phyloP scores from a whole-genome alignment of 352 stramenopile species.

The Bremia lactucae region DNA sequence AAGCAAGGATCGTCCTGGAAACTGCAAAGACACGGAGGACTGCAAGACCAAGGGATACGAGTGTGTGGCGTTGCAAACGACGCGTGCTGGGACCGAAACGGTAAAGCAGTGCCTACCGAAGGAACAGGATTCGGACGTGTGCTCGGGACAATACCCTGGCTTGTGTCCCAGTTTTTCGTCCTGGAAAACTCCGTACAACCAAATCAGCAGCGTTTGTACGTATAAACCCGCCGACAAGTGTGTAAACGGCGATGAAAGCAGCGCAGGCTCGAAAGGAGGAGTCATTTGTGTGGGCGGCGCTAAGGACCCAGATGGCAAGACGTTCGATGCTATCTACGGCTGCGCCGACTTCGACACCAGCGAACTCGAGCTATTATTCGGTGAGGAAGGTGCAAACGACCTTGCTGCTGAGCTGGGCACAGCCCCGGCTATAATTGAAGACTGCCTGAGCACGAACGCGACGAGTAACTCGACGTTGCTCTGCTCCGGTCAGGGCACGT shows the following conservation, averaged over 20 bases:
- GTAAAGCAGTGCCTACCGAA: constrained; percentile 71
- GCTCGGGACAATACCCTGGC: constrained; percentile 48
- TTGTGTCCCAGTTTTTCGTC: constrained; percentile 64
- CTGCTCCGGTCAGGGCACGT: constrained; percentile 59
- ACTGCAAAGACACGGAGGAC: constrained; percentile 52
- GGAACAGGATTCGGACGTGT: constrained; percentile 43
- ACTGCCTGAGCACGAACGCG: constrained; percentile 39
- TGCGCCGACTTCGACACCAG: constrained; percentile 58
- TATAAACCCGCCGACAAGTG: constrained; percentile 67
- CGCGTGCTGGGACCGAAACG: constrained; percentile 35
- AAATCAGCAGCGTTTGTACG: constrained; percentile 68
- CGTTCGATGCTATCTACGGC: constrained; percentile 54
- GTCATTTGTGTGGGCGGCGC: constrained; percentile 44
- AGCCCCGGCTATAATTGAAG: constrained; percentile 26
- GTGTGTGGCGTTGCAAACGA: constrained; percentile 64
- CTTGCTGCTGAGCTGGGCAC: constrained; percentile 42
- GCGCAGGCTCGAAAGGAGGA: constrained; percentile 26
- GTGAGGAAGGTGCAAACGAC: constrained; percentile 39
- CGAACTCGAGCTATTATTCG: constrained; percentile 41
- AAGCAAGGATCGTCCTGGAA: constrained; percentile 25
- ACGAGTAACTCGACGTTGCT: constrained; percentile 39
- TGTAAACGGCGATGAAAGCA: constrained; percentile 28
- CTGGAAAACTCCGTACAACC: constrained; percentile 53
- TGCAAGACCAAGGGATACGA: constrained; percentile 42
- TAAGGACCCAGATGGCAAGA: constrained; percentile 26